phyloP scores from a whole-genome alignment of 441 rosid species.

The Jatropha multifida region DNA sequence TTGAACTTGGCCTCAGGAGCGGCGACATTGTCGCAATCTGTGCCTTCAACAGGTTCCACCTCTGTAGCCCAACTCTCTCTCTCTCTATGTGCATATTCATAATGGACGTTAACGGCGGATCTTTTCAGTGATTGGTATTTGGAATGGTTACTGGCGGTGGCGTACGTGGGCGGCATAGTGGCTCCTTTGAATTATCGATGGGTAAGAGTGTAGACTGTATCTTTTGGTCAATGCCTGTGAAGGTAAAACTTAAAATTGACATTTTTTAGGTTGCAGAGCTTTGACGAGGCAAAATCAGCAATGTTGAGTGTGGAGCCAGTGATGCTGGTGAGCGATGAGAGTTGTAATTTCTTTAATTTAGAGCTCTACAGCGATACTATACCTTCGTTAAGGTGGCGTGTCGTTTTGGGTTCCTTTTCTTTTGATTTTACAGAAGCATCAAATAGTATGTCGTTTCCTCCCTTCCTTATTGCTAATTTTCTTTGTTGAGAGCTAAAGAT shows the following conservation, averaged over 20 bases:
- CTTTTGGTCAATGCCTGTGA: neutral
- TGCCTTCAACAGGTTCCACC: conserved; percentile 65
- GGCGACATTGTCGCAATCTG: conserved; percentile 70
- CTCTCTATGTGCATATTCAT: neutral
- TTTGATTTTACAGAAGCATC: conserved; percentile 17
- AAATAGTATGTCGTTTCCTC: conserved; percentile 35
- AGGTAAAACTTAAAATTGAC: neutral
- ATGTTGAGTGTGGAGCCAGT: conserved; percentile 52
- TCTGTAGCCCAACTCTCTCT: neutral
- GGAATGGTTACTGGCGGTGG: conserved; percentile 73
- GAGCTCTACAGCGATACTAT: conserved; percentile 30
- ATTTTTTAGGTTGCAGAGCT: conserved; percentile 43
- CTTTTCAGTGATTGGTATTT: conserved; percentile 57
- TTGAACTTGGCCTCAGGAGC: conserved; percentile 46
- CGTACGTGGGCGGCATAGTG: conserved; percentile 66
- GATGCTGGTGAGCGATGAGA: conserved; percentile 65
- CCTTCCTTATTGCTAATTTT: neutral
- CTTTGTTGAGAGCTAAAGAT: neutral
- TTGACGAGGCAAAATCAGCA: conserved; percentile 62
- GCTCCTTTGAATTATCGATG: conserved; percentile 88
- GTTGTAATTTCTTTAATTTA: conserved; percentile 47
- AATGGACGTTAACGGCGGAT: neutral
- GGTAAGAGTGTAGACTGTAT: conserved; percentile 42
- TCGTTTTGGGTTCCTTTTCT: conserved; percentile 45
- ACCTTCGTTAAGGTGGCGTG: conserved; percentile 64